phyloP scores from a whole-genome alignment of 495 filamentous ascomycete species.

The Aspergillus coremiiformis region DNA sequence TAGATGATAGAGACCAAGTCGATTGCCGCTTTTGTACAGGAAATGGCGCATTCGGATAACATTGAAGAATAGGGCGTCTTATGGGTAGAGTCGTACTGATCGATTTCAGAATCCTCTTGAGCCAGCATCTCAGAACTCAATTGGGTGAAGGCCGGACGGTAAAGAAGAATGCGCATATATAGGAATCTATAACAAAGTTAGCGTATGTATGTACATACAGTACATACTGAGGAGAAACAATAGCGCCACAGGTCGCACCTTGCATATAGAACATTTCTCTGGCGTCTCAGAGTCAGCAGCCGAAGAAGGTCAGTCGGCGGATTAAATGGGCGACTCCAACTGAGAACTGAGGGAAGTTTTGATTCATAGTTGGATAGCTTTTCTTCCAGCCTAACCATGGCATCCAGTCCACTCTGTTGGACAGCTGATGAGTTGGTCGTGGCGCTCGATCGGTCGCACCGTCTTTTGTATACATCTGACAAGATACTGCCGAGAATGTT shows the following conservation, averaged over 20 bases:
- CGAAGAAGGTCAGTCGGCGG: slow-evolving; percentile 1
- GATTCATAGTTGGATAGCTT: slow-evolving; percentile 31
- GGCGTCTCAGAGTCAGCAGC: slow-evolving; percentile 19
- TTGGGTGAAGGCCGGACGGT: slow-evolving; percentile 41
- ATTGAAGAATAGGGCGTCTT: slow-evolving; percentile 33
- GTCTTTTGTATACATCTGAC: slow-evolving; percentile 36
- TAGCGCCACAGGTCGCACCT: slow-evolving; percentile 18
- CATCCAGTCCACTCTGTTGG: slow-evolving; percentile 28
- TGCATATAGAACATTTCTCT: slow-evolving; percentile 35
- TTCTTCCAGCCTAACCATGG: slow-evolving; percentile 34
- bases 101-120: neutral
- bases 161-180: slow-evolving; percentile 38
- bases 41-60: slow-evolving; percentile 27
- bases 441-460: slow-evolving; percentile 18
- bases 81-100: slow-evolving; percentile 6
- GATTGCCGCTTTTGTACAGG: slow-evolving; percentile 33
- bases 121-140: slow-evolving; percentile 26
- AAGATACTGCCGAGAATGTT: slow-evolving; percentile 38
- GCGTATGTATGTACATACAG: too few relatives aligned
- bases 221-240: neutral
- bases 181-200: slow-evolving; percentile 28
- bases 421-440: slow-evolving; percentile 5
- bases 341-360: slow-evolving; percentile 27
- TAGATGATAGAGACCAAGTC: slow-evolving; percentile 34
- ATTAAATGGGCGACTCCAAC: slow-evolving; percentile 23